Percentiles rank a stretch among this genome's conserved stretches.
These are phyloP conservation scores for Picea abies DNA, from an alignment of 83 land plant species.

Conservation along the genomic window DNA sequence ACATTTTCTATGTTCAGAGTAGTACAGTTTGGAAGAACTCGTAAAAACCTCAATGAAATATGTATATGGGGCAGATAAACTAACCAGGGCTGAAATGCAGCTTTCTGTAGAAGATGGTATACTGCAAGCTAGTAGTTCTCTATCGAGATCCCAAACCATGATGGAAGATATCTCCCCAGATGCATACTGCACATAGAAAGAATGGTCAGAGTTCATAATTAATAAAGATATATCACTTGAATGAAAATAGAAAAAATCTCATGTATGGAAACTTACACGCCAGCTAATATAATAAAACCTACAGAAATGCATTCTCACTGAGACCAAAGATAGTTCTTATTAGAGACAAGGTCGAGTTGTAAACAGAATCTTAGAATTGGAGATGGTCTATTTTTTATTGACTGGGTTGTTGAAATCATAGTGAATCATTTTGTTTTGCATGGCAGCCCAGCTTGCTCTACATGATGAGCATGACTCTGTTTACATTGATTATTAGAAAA, in stretches of 20 bases:
- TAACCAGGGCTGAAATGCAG: slow-evolving; percentile 75
- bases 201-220: background rate
- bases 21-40: no score
- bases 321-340: no score
- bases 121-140: slow-evolving; percentile 74
- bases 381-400: background rate
- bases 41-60: no score
- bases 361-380: background rate
- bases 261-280: background rate
- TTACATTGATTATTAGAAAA: no score
- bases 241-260: background rate
- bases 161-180: slow-evolving; percentile 85
- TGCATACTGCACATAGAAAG: slow-evolving; percentile 67
- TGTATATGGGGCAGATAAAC: background rate
- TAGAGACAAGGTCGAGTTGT: no score
- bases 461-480: no score
- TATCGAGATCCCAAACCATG: slow-evolving; percentile 94
- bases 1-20: no score
- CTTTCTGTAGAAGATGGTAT: slow-evolving; percentile 83
- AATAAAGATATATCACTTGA: background rate
- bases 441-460: no score
- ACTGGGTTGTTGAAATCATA: no score
- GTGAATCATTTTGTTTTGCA: no score
- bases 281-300: background rate
- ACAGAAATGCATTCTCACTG: background rate